These are phyloP conservation scores for Zygosaccharomyces rouxii DNA, from an alignment of 805 yeast genomes.

Conservation along the genomic window DNA sequence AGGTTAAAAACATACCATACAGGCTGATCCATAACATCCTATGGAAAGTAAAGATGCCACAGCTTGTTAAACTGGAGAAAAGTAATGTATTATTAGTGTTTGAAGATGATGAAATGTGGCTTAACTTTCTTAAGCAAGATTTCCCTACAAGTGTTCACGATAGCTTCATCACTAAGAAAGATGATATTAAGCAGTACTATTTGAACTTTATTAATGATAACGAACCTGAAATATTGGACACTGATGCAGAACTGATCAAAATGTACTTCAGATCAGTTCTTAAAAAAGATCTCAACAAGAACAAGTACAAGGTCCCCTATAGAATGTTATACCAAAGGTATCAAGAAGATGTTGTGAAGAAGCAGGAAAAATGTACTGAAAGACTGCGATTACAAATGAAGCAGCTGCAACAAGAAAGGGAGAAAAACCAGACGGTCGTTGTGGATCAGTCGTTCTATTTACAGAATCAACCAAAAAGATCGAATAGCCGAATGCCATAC, in stretches of 20 bases:
- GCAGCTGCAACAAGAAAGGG: conserved; percentile 31
- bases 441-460: conserved; percentile 23
- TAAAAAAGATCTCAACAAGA: conserved; percentile 19
- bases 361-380: conserved; percentile 36
- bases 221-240: conserved; percentile 9
- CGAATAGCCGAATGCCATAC: neutral
- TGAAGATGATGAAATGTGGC: conserved; percentile 41
- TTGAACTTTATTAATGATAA: conserved; percentile 13
- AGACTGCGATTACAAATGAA: conserved; percentile 33
- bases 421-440: conserved; percentile 30
- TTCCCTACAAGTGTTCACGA: conserved; percentile 37
- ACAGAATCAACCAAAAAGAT: conserved; percentile 12
- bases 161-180: conserved; percentile 28
- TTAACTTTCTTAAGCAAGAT: conserved; percentile 28
- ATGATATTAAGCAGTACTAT: conserved; percentile 22
- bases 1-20: conserved; percentile 35
- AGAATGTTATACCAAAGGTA: conserved; percentile 35
- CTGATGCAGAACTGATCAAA: conserved; percentile 17
- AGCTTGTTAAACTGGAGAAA: conserved; percentile 32
- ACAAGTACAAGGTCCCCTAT: conserved; percentile 35
- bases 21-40: conserved; percentile 31
- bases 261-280: conserved; percentile 15
- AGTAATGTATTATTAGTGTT: conserved; percentile 33
- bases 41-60: conserved; percentile 30
- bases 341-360: conserved; percentile 32